Base-by-base conservation (phyloP, 1,139 yeast species). In the Geotrichum europaeum region DNA sequence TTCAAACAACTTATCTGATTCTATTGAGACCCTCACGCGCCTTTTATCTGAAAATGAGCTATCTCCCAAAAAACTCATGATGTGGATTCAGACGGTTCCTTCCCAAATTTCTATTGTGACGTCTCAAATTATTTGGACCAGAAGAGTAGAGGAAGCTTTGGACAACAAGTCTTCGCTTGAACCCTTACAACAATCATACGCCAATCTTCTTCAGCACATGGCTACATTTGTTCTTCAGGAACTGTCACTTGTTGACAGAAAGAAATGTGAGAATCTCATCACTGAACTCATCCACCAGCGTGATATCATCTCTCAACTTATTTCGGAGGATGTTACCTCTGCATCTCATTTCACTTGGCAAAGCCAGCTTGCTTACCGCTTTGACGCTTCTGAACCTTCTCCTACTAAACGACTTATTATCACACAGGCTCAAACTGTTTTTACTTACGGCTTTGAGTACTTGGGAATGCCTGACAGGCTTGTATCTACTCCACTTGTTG, bases 371-470 rank as follows among this genome's bases (percentile, higher is more conserved):
- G 73, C 80, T 45, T 87, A 79, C 65, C 79, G 81, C 65, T 75
- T 75, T 54, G 72, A 77, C 49, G 62, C 63, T 0, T 32, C 56
- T 0, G 80, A 80, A 9, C 61, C 61, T 4, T 50, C 25, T n/a
- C 66, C 67, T 4, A 30, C 61, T 1, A 64, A 70, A 1, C 68
- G 78, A n/a, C 70, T 90, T 10, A 67, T 59, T 0, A 79, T 90
- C 0, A 72, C 69, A 13, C 92, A 87, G 61, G 83, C 86, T 0
- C 77, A 80, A 28, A 78, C 84, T 9, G 64, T 67, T 0, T 81
- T 86, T 61, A 62, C 53, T 0, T 94, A 92, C 69, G 96, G 96
- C 0, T 89, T 84, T 71, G 97, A 91, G 67, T 94, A 90, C 67
- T 77, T 86, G 13, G 98, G 98, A 0, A 77, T 84, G 1, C 85